phyloP scores from a whole-genome alignment of 2,329 filamentous ascomycete genomes.

The Trichoderma sp. region DNA sequence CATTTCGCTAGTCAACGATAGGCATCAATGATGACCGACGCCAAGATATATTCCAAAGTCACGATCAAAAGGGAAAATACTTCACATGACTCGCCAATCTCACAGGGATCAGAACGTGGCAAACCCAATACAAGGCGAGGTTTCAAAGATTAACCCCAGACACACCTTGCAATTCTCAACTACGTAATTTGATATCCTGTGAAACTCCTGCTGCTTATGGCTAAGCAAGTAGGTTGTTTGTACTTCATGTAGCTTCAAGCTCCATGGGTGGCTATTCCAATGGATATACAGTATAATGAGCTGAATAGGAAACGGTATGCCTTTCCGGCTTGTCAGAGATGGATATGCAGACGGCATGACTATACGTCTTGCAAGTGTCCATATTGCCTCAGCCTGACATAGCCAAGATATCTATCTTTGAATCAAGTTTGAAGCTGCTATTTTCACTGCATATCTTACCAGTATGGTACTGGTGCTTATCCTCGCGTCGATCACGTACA shows the following conservation, averaged over 20 bases:
- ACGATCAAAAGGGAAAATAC: background rate
- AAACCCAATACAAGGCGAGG: background rate
- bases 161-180: background rate
- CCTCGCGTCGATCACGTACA: background rate
- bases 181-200: background rate
- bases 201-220: background rate
- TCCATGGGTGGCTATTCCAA: background rate
- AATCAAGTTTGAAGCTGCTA: background rate
- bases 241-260: background rate
- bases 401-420: background rate
- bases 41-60: background rate
- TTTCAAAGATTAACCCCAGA: background rate
- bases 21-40: background rate
- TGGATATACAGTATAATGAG: background rate
- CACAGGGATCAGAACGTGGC: background rate
- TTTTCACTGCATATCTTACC: background rate
- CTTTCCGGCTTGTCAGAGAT: background rate
- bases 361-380: background rate
- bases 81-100: background rate
- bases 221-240: background rate
- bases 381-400: background rate
- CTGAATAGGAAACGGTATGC: background rate
- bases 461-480: background rate
- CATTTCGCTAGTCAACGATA: background rate
- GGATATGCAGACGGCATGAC: background rate